phyloP scores from a whole-genome alignment of 495 filamentous ascomycete genomes.

The Hyaloscypha bicolor region DNA sequence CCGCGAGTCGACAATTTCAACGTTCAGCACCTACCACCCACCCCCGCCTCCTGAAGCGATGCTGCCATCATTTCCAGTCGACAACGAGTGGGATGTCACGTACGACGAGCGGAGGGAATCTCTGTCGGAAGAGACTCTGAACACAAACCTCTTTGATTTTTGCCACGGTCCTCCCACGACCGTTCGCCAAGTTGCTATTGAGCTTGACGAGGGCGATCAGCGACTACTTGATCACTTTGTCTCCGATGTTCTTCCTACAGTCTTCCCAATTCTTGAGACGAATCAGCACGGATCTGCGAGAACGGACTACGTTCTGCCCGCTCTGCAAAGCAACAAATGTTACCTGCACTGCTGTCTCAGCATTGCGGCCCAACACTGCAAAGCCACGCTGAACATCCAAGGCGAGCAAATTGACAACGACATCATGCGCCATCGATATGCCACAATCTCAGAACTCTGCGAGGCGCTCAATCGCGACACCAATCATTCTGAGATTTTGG shows the following conservation, averaged over 20 bases:
- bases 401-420: conserved; percentile 85
- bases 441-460: conserved; percentile 84
- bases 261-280: conserved; percentile 88
- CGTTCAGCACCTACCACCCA: conserved; percentile 81
- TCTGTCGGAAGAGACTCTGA: conserved; percentile 62
- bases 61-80: conserved; percentile 63
- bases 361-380: conserved; percentile 92
- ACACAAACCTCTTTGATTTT: conserved; percentile 79
- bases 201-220: conserved; percentile 87
- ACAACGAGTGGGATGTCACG: conserved; percentile 73
- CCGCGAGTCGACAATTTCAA: conserved; percentile 80
- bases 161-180: conserved; percentile 55
- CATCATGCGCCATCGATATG: conserved; percentile 90
- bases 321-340: conserved; percentile 85
- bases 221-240: conserved; percentile 91
- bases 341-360: conserved; percentile 97
- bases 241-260: conserved; percentile 79
- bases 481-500: conserved; percentile 85
- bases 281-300: conserved; percentile 80
- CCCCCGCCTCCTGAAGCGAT: conserved; percentile 64
- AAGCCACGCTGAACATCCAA: conserved; percentile 63
- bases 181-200: conserved; percentile 67
- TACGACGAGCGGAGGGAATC: conserved; percentile 67
- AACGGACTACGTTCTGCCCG: conserved; percentile 78
- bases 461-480: conserved; percentile 78